Base-by-base conservation (phyloP, 805 yeast genomes). In the Metschnikowia chrysomelidarum region DNA sequence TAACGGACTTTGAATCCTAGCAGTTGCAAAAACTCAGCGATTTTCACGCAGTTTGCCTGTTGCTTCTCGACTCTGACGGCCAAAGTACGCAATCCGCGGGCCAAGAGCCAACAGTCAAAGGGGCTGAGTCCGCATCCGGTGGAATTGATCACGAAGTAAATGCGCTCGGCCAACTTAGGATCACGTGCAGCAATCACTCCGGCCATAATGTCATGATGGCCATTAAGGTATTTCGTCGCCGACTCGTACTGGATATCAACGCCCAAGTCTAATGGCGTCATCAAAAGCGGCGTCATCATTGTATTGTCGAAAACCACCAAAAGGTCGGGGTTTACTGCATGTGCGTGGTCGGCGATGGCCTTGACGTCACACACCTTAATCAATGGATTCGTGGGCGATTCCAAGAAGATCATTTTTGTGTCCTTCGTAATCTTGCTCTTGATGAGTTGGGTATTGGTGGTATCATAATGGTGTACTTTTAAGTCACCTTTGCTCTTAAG, bases 201-300 rank as follows among this genome's bases (percentile, higher is more conserved):
- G 16, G 96, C 96, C 98, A 89, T 89, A 51, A 89, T 77, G 59
- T 91, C 97, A 60, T 89, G 98, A 59, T 89, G 98, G 6, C 96
- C 96, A 52, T 88, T 84, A 49, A 89, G 69, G 56, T 86, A 89
- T 62, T 89, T 89, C 27, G 98, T 89, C 11, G 94, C 97, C 9
- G 91, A 80, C 58, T 89, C 98, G 59, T 89, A 91, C 38, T 86
- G 95, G 38, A 89, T 85, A 56, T 89, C 97, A 24, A 80, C 91
- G 7, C 93, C 94, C 47, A 84, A 74, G 49, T 85, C 87, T 46
- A 89, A 69, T 4, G 98, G 97, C 16, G 82, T 73, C 80, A 86
- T 80, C 52, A 82, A 71, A 43, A 89, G 61, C 9, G 97, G 97
- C 19, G 95, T 81, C 94, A 89, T 83, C 98, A 89, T 89, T 40